Base-by-base conservation (phyloP, 371 early-diverging fungal species). In the Apophysomyces sp. region DNA sequence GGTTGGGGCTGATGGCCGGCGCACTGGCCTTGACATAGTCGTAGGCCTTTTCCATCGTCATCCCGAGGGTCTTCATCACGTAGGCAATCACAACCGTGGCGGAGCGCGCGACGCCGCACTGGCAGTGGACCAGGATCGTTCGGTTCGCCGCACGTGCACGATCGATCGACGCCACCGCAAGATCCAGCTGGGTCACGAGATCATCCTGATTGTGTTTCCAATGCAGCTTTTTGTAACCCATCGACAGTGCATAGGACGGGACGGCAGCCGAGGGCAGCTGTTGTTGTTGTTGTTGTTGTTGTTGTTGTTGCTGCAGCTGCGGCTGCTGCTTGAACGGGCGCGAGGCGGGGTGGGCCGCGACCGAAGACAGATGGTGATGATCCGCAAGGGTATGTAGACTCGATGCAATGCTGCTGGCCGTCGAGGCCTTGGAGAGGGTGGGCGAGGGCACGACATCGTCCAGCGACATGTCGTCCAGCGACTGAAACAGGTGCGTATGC, bases 81-180 rank as follows among this genome's bases (percentile, higher is more conserved):
- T 90, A 92, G 1, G 91, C 92, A 34, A 92, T 88, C 12, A 89
- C 82, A 27, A 92, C 65, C 0, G 86, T 78, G 5, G 92, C 93
- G n/a, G 89, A 89, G 31, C 93, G 70, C 24, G 91, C 89, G 16
- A 92, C 88, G 21, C 93, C 93, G 62, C 85, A 74, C 63, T 89
- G 88, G 69, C 93, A 93, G 56, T 90, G 88, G 12, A 93, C 85
- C 24, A 93, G 79, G 1, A 92, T 81, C 29, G 81, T 65, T 34
- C 72, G 67, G 26, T 81, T 80, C 13, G 62, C 51, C 4, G 36
- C 55, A 26, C 78, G 82, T 16, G 81, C 78, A 28, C 66, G 68
- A 55, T 90, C 85, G 58, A 90, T 89, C 52, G 82, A 85, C 31
- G 65, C 80, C 67, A 92, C 88, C 13, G 82, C 80, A 28, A 55